Evolutionary conservation across 306 rosid genomes (phyloP), one percentile per base, ranked within the genome.

Genomic region (Cyclanthera cordifolia): DNA sequence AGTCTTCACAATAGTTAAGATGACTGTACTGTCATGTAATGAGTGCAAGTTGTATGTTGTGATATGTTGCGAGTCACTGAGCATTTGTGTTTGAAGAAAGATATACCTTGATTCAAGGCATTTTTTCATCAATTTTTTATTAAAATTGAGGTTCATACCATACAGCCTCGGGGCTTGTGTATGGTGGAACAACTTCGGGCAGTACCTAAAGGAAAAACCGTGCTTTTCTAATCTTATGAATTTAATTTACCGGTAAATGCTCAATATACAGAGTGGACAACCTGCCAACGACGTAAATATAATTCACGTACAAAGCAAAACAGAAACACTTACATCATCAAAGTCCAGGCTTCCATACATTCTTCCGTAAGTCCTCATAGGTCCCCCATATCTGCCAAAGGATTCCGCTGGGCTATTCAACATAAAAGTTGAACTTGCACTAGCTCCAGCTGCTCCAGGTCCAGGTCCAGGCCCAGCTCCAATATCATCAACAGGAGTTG

Each of bases 401-500:
- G 99, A 28, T 64, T 86, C 88, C 59, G 77, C 91, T 59, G 79
- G 73, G 37, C 60, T 70, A 24, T 71, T 82, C 95, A 86, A 59
- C 84, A 84, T 81, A 73, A 79, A 24, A 0, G 46, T 21, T 27
- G 30, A 82, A 81, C 64, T 80, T 61, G 79, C 88, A 77, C 95
- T 84, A 3, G 91, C 77, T 57, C 97, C 95, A 53, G 87, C 15
- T 30, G 48, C 49, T 60, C 41, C 7, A 34, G 7, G 8, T 4
- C 1, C 30, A 27, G 30, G 30, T 14, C 39, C 39, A 56, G 45
- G 72, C 47, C 7, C 41, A 34, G 8, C 41, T 34, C 49, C 67
- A 45, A 86, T 96, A 75, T 94, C 99, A 75, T 94, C 99, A 68
- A 83, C 80, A 46, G 99, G 95, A 17, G 97, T 79, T 54, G 99